Conservation (phyloP, 345 rosid genomes). For the Lepidium sativum region DNA sequence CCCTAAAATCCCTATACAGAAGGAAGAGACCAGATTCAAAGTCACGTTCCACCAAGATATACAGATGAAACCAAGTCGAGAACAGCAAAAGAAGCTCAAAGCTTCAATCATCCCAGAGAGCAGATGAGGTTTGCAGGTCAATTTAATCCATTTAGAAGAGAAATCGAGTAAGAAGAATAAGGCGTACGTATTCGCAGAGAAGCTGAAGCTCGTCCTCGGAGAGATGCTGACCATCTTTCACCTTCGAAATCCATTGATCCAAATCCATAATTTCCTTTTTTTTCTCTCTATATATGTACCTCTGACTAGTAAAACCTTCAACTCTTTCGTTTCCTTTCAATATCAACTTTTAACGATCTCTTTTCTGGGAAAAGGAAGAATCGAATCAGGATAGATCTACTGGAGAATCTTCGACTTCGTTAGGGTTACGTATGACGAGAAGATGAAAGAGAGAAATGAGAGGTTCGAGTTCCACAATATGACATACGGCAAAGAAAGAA, state of each 20-base stretch:
- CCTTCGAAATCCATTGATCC: slow-evolving; percentile 96
- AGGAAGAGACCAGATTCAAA: slow-evolving; percentile 10
- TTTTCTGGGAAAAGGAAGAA: neutral
- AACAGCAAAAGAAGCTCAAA: neutral
- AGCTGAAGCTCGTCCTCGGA: slow-evolving; percentile 95
- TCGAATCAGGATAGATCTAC: slow-evolving; percentile 23
- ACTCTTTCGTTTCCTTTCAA: slow-evolving; percentile 10
- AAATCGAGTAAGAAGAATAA: neutral
- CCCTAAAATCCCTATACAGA: slow-evolving; percentile 6
- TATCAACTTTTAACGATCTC: slow-evolving; percentile 1
- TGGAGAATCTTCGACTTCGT: slow-evolving; percentile 16
- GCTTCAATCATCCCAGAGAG: neutral
- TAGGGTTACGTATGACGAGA: slow-evolving; percentile 24
- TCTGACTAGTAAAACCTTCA: neutral
- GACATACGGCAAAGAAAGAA: neutral
- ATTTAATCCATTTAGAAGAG: neutral
- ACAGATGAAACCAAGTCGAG: neutral
- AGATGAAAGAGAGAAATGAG: slow-evolving; percentile 13
- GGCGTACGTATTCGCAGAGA: slow-evolving; percentile 86
- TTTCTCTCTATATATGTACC: neutral
- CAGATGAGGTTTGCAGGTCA: neutral
- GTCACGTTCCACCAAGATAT: neutral
- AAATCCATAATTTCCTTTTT: slow-evolving; percentile 64
- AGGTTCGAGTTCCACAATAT: slow-evolving; percentile 21
- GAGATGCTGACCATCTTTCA: slow-evolving; percentile 92